These are phyloP conservation scores for Lyophyllum shimeji DNA, from an alignment of 768 basidiomycete genomes.

Conservation along the genomic window DNA sequence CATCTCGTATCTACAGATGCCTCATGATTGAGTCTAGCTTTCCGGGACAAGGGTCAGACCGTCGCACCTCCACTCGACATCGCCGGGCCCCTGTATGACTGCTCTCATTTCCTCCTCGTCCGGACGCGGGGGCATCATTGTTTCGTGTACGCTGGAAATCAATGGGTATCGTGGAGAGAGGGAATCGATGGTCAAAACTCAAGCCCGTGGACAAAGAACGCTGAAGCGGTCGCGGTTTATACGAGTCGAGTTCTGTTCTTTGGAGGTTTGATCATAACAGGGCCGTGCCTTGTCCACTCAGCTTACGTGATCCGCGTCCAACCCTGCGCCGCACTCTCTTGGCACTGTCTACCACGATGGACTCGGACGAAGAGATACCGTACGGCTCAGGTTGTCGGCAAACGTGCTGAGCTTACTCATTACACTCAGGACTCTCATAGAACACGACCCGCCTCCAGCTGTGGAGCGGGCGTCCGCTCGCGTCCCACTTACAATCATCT, in stretches of 20 bases:
- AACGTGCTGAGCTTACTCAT: constrained; percentile 1
- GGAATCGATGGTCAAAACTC: neutral
- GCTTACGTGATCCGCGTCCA: constrained; percentile 11
- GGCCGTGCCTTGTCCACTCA: neutral
- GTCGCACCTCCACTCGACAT: constrained; percentile 77
- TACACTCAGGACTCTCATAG: constrained; percentile 25
- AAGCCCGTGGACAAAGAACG: neutral
- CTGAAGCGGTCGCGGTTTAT: neutral
- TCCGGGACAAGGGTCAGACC: neutral
- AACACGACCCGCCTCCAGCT: constrained; percentile 15
- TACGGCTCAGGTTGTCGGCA: constrained; percentile 16
- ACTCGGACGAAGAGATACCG: constrained; percentile 63
- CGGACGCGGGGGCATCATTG: neutral
- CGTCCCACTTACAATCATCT: constrained; percentile 92
- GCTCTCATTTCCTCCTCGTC: constrained; percentile 48
- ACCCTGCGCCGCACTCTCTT: neutral
- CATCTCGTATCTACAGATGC: constrained; percentile 79
- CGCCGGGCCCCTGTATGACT: constrained; percentile 76
- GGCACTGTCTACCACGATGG: constrained; percentile 30
- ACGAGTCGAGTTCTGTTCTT: neutral
- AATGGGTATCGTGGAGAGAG: neutral
- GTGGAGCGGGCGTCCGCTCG: constrained; percentile 13
- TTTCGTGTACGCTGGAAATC: neutral
- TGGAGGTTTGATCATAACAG: neutral
- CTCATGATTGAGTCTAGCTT: neutral